phyloP scores from a whole-genome alignment of 805 yeast genomes.

The Torulaspora franciscae region DNA sequence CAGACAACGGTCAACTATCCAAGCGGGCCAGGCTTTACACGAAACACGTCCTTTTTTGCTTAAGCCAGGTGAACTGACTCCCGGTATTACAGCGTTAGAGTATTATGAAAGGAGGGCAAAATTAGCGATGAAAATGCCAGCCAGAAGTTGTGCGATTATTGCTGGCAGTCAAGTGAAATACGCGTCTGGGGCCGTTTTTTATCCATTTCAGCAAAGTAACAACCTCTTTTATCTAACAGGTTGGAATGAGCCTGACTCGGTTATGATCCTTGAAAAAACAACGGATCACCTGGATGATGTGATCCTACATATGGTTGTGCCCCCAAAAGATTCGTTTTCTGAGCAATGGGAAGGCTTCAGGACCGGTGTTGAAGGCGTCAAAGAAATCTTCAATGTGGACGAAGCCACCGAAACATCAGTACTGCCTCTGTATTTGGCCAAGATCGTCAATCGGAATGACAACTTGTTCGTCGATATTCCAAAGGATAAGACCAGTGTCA shows the following conservation, averaged over 20 bases:
- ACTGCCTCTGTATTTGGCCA: slow-evolving; percentile 42
- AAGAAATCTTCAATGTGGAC: slow-evolving; percentile 85
- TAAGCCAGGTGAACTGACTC: slow-evolving; percentile 74
- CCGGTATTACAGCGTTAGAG: slow-evolving; percentile 81
- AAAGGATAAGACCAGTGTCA: slow-evolving; percentile 17
- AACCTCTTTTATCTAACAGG: slow-evolving; percentile 85
- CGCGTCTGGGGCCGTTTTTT: slow-evolving; percentile 87
- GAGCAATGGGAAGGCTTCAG: slow-evolving; percentile 96
- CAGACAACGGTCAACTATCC: slow-evolving; percentile 28
- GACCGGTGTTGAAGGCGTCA: slow-evolving; percentile 79
- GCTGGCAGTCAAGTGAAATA: slow-evolving; percentile 68
- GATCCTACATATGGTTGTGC: slow-evolving; percentile 75
- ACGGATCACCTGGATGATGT: slow-evolving; percentile 48
- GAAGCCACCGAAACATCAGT: slow-evolving; percentile 50
- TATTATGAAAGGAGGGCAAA: slow-evolving; percentile 65
- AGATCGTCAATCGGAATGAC: slow-evolving; percentile 45
- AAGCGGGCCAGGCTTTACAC: slow-evolving; percentile 78
- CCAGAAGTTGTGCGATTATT: slow-evolving; percentile 63
- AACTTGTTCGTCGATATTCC: slow-evolving; percentile 54
- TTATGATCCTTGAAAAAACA: slow-evolving; percentile 61
- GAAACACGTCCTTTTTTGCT: slow-evolving; percentile 81
- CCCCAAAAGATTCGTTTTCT: slow-evolving; percentile 65
- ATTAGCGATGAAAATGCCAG: slow-evolving; percentile 55
- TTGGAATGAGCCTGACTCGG: slow-evolving; percentile 85
- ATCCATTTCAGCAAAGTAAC: slow-evolving; percentile 88